Conservation (phyloP, 2,329 filamentous ascomycete genomes). For the Talaromyces sp. region DNA sequence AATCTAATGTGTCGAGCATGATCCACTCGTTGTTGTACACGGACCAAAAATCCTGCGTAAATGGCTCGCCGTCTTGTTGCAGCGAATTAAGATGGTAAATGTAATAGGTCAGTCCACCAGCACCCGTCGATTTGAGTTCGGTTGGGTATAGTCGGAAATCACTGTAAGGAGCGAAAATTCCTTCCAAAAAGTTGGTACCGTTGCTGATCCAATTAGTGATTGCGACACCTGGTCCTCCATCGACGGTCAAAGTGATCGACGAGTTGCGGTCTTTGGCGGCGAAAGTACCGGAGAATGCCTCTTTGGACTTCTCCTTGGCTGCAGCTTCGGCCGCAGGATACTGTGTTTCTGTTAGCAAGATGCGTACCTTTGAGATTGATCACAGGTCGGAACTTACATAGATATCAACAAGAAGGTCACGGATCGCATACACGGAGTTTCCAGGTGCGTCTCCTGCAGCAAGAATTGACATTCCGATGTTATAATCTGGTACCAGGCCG, state of each 20-base stretch:
- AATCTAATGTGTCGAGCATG: not conserved
- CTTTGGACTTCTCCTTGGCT: not conserved
- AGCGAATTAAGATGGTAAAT: slow-evolving; percentile 1
- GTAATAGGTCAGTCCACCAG: not conserved
- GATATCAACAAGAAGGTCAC: slow-evolving; percentile 1
- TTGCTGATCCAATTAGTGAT: not conserved
- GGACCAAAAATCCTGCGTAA: slow-evolving; percentile 1
- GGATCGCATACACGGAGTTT: not conserved
- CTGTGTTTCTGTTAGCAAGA: not conserved
- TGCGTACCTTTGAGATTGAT: not conserved
- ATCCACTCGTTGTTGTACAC: not conserved
- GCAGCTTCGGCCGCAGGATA: slow-evolving; percentile 1
- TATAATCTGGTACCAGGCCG: not conserved
- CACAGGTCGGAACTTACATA: not conserved
- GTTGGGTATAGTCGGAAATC: slow-evolving; percentile 2
- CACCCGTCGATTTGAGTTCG: not conserved
- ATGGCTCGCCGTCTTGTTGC: not conserved
- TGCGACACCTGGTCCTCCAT: not conserved
- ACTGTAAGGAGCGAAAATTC: not conserved
- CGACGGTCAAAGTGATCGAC: not conserved
- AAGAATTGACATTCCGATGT: not conserved
- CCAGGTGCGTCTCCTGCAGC: not conserved
- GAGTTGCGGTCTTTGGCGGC: slow-evolving; percentile 1
- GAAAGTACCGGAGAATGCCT: slow-evolving; percentile 1
- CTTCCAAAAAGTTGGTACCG: not conserved